Conservation (phyloP, 2,329 filamentous ascomycete species). For the Tympanopsis confertula region DNA sequence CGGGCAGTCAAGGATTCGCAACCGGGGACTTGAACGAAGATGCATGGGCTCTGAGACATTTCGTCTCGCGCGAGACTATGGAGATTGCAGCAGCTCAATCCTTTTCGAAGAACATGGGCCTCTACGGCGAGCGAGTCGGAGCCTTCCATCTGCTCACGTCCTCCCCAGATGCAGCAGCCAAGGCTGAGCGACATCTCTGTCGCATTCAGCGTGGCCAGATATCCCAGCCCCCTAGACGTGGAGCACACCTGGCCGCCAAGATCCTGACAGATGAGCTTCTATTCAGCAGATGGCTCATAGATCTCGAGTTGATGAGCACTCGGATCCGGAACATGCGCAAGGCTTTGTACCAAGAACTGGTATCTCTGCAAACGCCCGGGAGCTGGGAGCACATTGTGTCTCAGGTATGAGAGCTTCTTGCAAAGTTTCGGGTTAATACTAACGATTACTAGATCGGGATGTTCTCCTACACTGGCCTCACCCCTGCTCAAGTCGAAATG, state of each 20-base stretch:
- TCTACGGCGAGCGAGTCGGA: background rate
- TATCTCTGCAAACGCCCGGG: background rate
- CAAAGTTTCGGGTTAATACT: background rate
- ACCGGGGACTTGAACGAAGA: background rate
- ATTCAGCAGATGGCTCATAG: no score
- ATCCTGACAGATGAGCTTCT: no score
- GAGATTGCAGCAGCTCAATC: background rate
- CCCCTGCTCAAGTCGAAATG: conserved; percentile 7
- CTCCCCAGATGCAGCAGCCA: no score
- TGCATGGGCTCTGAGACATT: background rate
- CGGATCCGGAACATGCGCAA: background rate
- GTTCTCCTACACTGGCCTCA: conserved; percentile 16
- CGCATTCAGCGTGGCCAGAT: no score
- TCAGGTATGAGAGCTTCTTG: background rate
- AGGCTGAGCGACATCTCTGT: no score
- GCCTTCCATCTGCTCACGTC: background rate
- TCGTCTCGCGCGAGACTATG: background rate
- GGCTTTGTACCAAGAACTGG: background rate
- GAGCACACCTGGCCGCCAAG: no score
- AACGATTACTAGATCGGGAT: conserved; percentile 11
- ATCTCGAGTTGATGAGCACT: background rate
- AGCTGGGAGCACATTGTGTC: background rate
- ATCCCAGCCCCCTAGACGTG: no score
- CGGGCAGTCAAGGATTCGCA: conserved; percentile 1
- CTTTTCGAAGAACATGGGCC: conserved; percentile 1